Evolutionary conservation across 176 grass and related monocot species (phyloP).

Genomic region (Chloris gayana): DNA sequence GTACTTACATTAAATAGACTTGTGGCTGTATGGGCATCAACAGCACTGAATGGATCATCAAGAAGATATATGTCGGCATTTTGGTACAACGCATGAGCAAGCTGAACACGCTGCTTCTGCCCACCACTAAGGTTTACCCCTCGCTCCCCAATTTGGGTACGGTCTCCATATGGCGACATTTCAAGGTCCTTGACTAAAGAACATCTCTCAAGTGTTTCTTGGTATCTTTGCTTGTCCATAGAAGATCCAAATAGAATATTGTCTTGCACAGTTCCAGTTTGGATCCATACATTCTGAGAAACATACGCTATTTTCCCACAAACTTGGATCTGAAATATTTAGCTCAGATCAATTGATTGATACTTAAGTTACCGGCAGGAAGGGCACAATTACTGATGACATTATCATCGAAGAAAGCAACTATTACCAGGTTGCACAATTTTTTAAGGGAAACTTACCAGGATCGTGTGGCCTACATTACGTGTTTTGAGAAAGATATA

Average conservation of each 20-base stretch:
- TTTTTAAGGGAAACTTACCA: no score
- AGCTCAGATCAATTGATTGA: no score
- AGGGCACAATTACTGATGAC: no score
- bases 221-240: slow-evolving; percentile 73
- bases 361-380: no score
- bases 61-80: slow-evolving; percentile 91
- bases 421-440: no score
- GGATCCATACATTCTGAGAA: slow-evolving; percentile 94
- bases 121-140: slow-evolving; percentile 93
- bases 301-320: slow-evolving; percentile 80
- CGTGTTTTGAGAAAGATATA: no score
- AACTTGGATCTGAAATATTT: slow-evolving; percentile 70
- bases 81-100: slow-evolving; percentile 90
- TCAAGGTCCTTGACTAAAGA: slow-evolving; percentile 82
- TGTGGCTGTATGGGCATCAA: slow-evolving; percentile 87
- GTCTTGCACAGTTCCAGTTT: slow-evolving; percentile 80
- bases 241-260: slow-evolving; percentile 89
- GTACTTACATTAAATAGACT: slow-evolving; percentile 81
- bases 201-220: slow-evolving; percentile 71
- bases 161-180: slow-evolving; percentile 72
- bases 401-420: no score
- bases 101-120: slow-evolving; percentile 92
- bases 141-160: slow-evolving; percentile 93
- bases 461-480: no score
- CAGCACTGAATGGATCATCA: slow-evolving; percentile 97